A percentile compares a stretch with the other conserved stretches of the same genome.
Conservation (phyloP, 2,329 filamentous ascomycete genomes). For the Helotiales sp. region DNA sequence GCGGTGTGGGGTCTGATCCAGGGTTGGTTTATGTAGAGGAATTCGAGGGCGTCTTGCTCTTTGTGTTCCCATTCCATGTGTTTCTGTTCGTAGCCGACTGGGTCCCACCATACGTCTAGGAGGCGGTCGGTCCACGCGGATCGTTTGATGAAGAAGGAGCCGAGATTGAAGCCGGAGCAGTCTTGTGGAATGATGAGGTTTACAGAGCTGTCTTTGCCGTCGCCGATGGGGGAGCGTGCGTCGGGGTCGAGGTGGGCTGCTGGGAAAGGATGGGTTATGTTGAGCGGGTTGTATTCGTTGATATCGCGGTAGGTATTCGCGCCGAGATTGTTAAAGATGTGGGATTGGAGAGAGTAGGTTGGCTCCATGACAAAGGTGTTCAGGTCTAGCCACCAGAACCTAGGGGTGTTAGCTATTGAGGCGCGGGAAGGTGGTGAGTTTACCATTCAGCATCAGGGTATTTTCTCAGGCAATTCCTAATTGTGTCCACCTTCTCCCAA, state of each 20-base stretch:
- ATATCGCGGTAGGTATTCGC: constrained; percentile 88
- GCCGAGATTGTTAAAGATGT: constrained; percentile 81
- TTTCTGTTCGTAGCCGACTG: constrained; percentile 94
- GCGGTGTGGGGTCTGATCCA: constrained; percentile 89
- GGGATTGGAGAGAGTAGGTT: constrained; percentile 81
- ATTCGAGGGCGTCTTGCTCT: constrained; percentile 92
- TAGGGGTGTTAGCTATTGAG: constrained; percentile 44
- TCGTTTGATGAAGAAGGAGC: constrained; percentile 88
- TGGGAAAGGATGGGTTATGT: constrained; percentile 81
- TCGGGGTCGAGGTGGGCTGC: constrained; percentile 74
- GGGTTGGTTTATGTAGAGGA: constrained; percentile 86
- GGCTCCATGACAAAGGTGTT: constrained; percentile 99
- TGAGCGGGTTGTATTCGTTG: constrained; percentile 92
- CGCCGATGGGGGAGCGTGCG: constrained; percentile 71
- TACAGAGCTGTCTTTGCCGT: constrained; percentile 75
- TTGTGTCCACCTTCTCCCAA: constrained; percentile 97
- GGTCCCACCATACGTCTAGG: constrained; percentile 98
- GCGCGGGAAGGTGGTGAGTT: constrained; percentile 35
- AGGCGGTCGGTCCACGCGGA: constrained; percentile 88
- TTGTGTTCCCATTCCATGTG: constrained; percentile 99
- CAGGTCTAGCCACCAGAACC: constrained; percentile 99
- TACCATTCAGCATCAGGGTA: constrained; percentile 97
- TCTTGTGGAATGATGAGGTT: constrained; percentile 90
- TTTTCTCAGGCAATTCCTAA: constrained; percentile 85
- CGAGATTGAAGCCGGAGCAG: constrained; percentile 93